These are phyloP conservation scores for Dalechampia spathulata DNA, from an alignment of 441 rosid genomes.

Conservation along the genomic window DNA sequence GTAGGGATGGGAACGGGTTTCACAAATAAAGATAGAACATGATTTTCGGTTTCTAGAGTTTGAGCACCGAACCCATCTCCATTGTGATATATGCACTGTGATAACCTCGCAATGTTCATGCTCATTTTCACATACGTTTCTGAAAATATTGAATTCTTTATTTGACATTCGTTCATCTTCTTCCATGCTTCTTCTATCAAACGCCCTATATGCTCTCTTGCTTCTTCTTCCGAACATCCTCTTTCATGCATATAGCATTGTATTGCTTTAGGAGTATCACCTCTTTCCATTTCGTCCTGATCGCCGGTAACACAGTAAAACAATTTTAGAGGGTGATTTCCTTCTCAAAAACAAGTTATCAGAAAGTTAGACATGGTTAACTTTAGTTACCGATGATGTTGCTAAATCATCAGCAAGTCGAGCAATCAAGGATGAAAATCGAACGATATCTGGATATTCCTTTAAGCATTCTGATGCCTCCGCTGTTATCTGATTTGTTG, in stretches of 20 bases:
- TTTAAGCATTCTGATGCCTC: background rate
- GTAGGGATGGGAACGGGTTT: background rate
- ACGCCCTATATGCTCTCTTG: background rate
- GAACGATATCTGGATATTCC: background rate
- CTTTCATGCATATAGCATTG: conserved; percentile 12
- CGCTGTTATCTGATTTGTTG: background rate
- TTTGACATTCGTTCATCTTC: conserved; percentile 1
- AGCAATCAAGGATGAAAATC: background rate
- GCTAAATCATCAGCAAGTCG: conserved; percentile 12
- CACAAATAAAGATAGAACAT: background rate
- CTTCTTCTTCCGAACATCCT: conserved; percentile 2
- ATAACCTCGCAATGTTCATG: background rate
- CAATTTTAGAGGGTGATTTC: no score
- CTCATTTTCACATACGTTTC: background rate
- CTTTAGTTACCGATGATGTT: conserved; percentile 15
- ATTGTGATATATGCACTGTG: background rate
- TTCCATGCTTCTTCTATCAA: conserved; percentile 6
- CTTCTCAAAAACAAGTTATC: no score
- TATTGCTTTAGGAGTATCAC: conserved; percentile 17
- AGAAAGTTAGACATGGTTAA: no score
- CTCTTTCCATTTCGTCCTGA: conserved; percentile 18
- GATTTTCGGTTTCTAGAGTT: background rate
- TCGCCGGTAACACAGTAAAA: no score
- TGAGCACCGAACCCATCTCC: conserved; percentile 7
- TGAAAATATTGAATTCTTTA: background rate